These are phyloP conservation scores for Phlyctochytrium planicorne DNA, from an alignment of 192 early-diverging fungal species.

Conservation along the genomic window DNA sequence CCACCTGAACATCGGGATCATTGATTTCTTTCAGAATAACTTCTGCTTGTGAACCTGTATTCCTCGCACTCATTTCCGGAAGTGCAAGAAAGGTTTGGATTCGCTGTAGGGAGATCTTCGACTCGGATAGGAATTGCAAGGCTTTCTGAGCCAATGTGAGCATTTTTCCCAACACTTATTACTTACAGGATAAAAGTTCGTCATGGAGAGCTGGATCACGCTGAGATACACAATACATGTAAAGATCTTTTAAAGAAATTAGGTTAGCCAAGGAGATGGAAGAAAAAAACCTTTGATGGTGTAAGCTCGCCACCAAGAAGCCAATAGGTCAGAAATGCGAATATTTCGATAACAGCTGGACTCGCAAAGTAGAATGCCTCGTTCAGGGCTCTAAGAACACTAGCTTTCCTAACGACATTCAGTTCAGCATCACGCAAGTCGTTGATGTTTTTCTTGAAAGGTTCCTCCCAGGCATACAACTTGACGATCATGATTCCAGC, in stretches of 20 bases:
- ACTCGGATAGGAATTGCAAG: slow-evolving; percentile 40
- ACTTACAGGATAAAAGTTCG: slow-evolving; percentile 43
- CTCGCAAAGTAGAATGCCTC: slow-evolving; percentile 51
- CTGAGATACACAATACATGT: slow-evolving; percentile 40
- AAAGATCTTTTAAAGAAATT: slow-evolving; percentile 21
- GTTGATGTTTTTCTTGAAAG: slow-evolving; percentile 41
- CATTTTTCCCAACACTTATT: too few species aligned
- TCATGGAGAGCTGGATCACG: slow-evolving; percentile 37
- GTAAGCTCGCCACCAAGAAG: slow-evolving; percentile 42
- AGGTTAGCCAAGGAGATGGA: not conserved
- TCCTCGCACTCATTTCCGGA: slow-evolving; percentile 30
- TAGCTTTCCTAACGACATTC: slow-evolving; percentile 28
- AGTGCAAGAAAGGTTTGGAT: slow-evolving; percentile 43
- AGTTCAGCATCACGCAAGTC: slow-evolving; percentile 35
- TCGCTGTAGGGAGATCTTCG: slow-evolving; percentile 33
- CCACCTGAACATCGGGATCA: slow-evolving; percentile 22
- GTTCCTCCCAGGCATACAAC: slow-evolving; percentile 53
- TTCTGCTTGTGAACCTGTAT: not conserved
- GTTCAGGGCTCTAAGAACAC: slow-evolving; percentile 42
- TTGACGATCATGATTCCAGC: slow-evolving; percentile 53
- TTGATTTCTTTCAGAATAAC: slow-evolving; percentile 8
- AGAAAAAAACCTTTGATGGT: slow-evolving; percentile 33
- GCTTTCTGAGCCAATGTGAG: too few species aligned
- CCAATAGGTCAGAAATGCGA: slow-evolving; percentile 44
- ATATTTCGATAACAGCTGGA: slow-evolving; percentile 35